Base-by-base conservation (phyloP, 73 alveolate genomes). In the Paramecium bursaria region DNA sequence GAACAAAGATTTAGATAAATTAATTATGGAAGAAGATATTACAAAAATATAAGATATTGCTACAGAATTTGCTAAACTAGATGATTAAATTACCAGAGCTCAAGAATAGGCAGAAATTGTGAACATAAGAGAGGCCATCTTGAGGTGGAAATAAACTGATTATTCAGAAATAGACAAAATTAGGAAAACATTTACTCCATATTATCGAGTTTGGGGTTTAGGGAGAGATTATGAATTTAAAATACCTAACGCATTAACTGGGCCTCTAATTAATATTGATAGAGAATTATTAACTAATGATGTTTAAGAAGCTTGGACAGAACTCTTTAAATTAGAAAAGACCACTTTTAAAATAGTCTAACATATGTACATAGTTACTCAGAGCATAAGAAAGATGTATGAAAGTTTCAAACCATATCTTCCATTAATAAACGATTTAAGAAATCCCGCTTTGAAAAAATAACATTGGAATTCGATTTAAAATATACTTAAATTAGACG, bases 331-430 rank as follows among this genome's bases (percentile, higher is more conserved):
- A 47, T 44, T 91, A 61, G 96, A 92, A 80, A 90, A 90, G 44
- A 85, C 91, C 0, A 87, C 39, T 33, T 92, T 92, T 74, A 90
- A 86, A 51, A 94, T 87, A 30, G 75, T 61, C 26, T 88, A 91
- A 17, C 90, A 75, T 26, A 79, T 53, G 52, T 57, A 79, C 47
- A 46, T 33, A 33, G 86, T 87, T 1, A 61, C 88, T 0, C n/a
- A 33, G 13, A 31, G 75, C 23, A 85, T 92, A 0, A 85, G 93
- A 31, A 73, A 76, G 46, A 35, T 54, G 39, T 90, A 90, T 85
- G 95, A 87, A 27, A 85, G 52, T 19, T 92, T 92, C 39, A 92
- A 92, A 75, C 97, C 97, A 22, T 86, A 77, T 55, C 80, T 92
- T 19, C 97, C 97, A 3, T 47, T 92, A 14, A 87, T 92, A 29